Evolutionary conservation across 352 stramenopile genomes (phyloP).

Genomic region (Phytophthora constricta): DNA sequence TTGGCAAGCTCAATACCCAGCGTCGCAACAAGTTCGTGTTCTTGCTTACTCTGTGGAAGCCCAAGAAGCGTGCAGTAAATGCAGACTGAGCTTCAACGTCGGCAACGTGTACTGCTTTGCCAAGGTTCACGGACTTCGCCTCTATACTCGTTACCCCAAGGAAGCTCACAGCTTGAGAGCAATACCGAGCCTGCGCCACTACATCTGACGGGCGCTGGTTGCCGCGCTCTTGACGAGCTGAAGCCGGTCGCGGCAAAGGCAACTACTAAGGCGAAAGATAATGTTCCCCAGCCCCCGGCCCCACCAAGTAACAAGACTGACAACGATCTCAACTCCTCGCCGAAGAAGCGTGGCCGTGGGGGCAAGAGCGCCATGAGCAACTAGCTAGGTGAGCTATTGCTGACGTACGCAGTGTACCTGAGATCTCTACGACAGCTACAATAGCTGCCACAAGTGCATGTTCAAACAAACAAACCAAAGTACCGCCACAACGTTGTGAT

Average conservation of each 20-base stretch:
- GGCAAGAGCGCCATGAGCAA: background rate
- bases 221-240: background rate
- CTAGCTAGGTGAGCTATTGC: background rate
- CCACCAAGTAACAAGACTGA: too few species aligned
- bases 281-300: too few species aligned
- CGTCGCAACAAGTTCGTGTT: background rate
- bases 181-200: background rate
- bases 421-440: background rate
- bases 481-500: too few species aligned
- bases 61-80: background rate
- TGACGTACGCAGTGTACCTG: background rate
- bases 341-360: background rate
- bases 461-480: too few species aligned
- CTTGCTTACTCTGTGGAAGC: background rate
- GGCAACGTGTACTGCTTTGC: background rate
- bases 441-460: background rate
- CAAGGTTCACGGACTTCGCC: background rate
- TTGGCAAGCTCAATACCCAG: background rate
- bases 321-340: background rate
- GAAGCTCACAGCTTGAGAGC: background rate
- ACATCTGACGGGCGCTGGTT: background rate
- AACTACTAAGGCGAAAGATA: too few species aligned
- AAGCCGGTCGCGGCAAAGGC: background rate
- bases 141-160: background rate
- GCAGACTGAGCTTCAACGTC: background rate